Percentiles rank a stretch among this genome's conserved stretches.
Conservation (phyloP, 2,329 filamentous ascomycete species). For the Diplodia intermedia region DNA sequence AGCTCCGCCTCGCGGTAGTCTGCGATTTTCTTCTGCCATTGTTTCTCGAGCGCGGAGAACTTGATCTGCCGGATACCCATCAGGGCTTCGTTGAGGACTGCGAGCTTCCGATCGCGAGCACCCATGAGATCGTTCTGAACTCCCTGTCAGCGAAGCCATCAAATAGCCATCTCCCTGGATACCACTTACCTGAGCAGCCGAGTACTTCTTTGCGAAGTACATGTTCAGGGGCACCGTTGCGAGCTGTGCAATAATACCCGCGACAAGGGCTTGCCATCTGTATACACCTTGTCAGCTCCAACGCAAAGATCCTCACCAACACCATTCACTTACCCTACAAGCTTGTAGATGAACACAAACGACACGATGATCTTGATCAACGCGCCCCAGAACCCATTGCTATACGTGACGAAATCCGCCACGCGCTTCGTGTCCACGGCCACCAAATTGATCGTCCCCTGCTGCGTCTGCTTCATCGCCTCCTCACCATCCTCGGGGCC, state of each 20-base stretch:
- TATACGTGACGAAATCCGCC: slow-evolving; percentile 70
- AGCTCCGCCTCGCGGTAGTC: slow-evolving; percentile 72
- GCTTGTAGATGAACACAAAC: slow-evolving; percentile 68
- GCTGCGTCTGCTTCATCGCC: slow-evolving; percentile 64
- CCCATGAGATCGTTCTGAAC: slow-evolving; percentile 73
- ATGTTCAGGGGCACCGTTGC: slow-evolving; percentile 73
- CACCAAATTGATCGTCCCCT: slow-evolving; percentile 78
- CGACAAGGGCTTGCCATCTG: slow-evolving; percentile 68
- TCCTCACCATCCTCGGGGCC: slow-evolving; percentile 55
- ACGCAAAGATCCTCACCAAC: neutral
- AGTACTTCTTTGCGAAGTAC: slow-evolving; percentile 69
- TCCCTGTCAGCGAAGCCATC: neutral
- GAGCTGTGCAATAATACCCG: slow-evolving; percentile 69
- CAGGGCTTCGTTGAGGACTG: slow-evolving; percentile 76
- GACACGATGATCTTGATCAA: slow-evolving; percentile 70
- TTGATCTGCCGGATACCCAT: slow-evolving; percentile 86
- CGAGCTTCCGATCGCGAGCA: slow-evolving; percentile 75
- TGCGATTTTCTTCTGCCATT: slow-evolving; percentile 76
- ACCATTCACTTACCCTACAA: slow-evolving; percentile 62
- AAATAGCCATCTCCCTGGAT: too few relatives aligned
- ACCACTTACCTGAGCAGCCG: slow-evolving; percentile 55
- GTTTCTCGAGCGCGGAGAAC: slow-evolving; percentile 75
- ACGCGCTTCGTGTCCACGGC: slow-evolving; percentile 77
- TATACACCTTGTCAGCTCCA: neutral
- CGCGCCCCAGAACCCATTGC: slow-evolving; percentile 69